These are phyloP conservation scores for Sordariomycetes sp. DNA, from an alignment of 2,329 filamentous ascomycete genomes.

Conservation along the genomic window DNA sequence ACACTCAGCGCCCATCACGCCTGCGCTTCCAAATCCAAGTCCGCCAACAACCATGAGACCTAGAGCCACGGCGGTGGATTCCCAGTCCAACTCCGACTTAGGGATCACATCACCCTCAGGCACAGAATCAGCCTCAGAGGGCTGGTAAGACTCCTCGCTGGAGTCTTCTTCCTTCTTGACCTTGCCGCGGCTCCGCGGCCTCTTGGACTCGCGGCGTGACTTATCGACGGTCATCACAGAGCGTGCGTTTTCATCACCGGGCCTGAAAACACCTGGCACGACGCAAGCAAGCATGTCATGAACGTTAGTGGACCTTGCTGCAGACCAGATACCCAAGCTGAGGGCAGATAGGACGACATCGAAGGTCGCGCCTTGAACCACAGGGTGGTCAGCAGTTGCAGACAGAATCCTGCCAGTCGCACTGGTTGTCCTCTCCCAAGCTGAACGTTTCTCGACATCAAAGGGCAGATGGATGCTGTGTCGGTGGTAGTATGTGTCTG, in stretches of 20 bases:
- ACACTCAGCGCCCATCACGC: constrained; percentile 38
- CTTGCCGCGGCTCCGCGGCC: constrained; percentile 13
- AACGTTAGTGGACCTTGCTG: constrained; percentile 39
- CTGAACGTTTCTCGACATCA: constrained; percentile 31
- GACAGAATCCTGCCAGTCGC: constrained; percentile 36
- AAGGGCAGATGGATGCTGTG: constrained; percentile 36
- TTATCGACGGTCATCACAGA: no score
- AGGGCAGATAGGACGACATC: constrained; percentile 48
- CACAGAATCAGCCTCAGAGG: constrained; percentile 18
- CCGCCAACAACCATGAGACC: constrained; percentile 32
- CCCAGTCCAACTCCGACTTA: constrained; percentile 31
- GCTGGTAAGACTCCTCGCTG: constrained; percentile 26
- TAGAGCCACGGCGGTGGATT: constrained; percentile 36
- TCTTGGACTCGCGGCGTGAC: no score
- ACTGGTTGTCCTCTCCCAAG: constrained; percentile 33
- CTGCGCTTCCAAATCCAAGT: constrained; percentile 32
- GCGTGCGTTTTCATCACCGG: constrained; percentile 16
- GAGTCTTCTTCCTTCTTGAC: constrained; percentile 13
- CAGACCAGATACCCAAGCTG: constrained; percentile 49
- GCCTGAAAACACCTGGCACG: constrained; percentile 14
- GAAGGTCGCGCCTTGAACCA: constrained; percentile 44
- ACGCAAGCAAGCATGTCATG: constrained; percentile 34
- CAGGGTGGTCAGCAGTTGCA: constrained; percentile 46
- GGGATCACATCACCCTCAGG: constrained; percentile 31
- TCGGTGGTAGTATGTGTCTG: constrained; percentile 35